A percentile compares a stretch with the other conserved stretches of the same genome.
Evolutionary conservation across 2,329 filamentous ascomycete species (phyloP).

Genomic region (Hypoxylon sp.): DNA sequence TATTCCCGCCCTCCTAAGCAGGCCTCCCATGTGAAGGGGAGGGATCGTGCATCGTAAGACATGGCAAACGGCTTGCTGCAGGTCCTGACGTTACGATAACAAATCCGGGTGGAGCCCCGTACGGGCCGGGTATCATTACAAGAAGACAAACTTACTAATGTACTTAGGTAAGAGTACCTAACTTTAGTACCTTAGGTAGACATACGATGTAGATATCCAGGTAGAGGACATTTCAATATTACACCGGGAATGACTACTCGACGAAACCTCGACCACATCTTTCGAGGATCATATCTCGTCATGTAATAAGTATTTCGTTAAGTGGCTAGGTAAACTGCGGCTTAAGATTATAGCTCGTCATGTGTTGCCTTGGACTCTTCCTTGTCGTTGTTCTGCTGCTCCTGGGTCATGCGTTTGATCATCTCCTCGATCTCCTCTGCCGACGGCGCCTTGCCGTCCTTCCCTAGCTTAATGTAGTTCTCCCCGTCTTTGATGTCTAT

Average conservation of each 20-base stretch:
- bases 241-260: neutral
- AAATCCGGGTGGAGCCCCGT: slow-evolving; percentile 28
- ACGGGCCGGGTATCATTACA: slow-evolving; percentile 14
- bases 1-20: slow-evolving; percentile 11
- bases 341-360: slow-evolving; percentile 47
- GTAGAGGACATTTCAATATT: no score
- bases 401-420: slow-evolving; percentile 59
- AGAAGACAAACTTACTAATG: slow-evolving; percentile 14
- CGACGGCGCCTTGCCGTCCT: slow-evolving; percentile 58
- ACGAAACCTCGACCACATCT: neutral
- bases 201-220: neutral
- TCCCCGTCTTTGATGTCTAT: slow-evolving; percentile 56
- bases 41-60: slow-evolving; percentile 25
- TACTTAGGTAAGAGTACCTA: no score
- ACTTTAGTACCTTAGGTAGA: no score
- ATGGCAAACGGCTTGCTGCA: slow-evolving; percentile 32
- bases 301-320: slow-evolving; percentile 44
- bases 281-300: slow-evolving; percentile 25
- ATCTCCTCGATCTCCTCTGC: slow-evolving; percentile 66
- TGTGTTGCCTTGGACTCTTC: slow-evolving; percentile 45
- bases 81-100: slow-evolving; percentile 19
- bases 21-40: slow-evolving; percentile 9
- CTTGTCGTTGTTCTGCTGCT: slow-evolving; percentile 47
- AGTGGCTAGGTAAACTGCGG: slow-evolving; percentile 39
- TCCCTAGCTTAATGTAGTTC: slow-evolving; percentile 52